A percentile compares a stretch with the other conserved stretches of the same genome.
These are phyloP conservation scores for Heterobasidion occidentale DNA, from an alignment of 1,284 basidiomycete species.

Conservation along the genomic window DNA sequence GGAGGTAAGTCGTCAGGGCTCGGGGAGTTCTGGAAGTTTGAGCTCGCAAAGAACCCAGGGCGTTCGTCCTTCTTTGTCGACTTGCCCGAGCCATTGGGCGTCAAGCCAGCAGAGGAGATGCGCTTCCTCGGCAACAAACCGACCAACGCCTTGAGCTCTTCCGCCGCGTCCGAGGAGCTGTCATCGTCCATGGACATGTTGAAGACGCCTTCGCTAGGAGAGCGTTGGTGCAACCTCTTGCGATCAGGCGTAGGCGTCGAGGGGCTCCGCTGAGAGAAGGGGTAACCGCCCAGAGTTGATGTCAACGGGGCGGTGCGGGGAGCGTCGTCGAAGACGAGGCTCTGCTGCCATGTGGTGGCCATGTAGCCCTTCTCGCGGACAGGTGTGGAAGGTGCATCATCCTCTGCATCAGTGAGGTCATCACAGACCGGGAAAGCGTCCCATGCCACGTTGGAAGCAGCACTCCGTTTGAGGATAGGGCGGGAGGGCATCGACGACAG, in stretches of 20 bases:
- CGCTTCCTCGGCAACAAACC: constrained; percentile 23
- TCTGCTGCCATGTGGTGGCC: constrained; percentile 23
- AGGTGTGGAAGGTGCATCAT: constrained; percentile 26
- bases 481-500: constrained; percentile 24
- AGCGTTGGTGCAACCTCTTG: constrained; percentile 40
- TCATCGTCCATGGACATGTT: constrained; percentile 65
- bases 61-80: constrained; percentile 17
- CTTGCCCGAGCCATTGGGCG: constrained; percentile 15
- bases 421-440: constrained; percentile 59
- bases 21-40: constrained; percentile 73
- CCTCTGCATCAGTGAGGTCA: constrained; percentile 35
- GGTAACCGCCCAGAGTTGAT: constrained; percentile 26
- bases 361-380: constrained; percentile 16
- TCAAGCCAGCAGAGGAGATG: constrained; percentile 15
- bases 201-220: constrained; percentile 62
- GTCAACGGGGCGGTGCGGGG: constrained; percentile 45
- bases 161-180: constrained; percentile 30
- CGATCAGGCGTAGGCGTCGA: constrained; percentile 29
- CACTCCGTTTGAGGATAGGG: constrained; percentile 17
- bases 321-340: constrained; percentile 26
- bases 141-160: constrained; percentile 30
- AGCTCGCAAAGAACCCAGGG: constrained; percentile 61
- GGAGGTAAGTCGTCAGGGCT: constrained; percentile 69
- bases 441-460: constrained; percentile 13
- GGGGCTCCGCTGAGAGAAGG: constrained; percentile 24